phyloP scores from a whole-genome alignment of 1,284 basidiomycete genomes.

The Puccinia horiana region DNA sequence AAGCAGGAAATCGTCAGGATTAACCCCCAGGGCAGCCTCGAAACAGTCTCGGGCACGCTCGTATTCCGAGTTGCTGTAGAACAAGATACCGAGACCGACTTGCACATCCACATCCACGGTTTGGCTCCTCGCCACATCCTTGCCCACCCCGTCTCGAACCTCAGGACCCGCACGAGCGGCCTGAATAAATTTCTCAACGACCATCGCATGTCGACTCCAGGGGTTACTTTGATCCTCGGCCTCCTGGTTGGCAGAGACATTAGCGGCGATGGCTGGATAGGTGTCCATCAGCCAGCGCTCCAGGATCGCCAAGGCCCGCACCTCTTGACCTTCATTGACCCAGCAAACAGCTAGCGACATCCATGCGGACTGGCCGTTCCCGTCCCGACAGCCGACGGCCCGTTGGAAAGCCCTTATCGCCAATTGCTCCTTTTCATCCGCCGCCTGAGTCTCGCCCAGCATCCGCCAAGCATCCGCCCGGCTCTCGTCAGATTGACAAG shows the following conservation, averaged over 20 bases:
- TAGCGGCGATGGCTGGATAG: conserved; percentile 66
- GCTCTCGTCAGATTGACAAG: conserved; percentile 60
- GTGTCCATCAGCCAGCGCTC: conserved; percentile 80
- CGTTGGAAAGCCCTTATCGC: conserved; percentile 67
- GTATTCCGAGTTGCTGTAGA: conserved; percentile 80
- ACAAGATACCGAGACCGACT: conserved; percentile 86
- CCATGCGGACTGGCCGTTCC: conserved; percentile 62
- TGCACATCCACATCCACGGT: conserved; percentile 87
- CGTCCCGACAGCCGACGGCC: conserved; percentile 64
- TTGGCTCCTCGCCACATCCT: conserved; percentile 68
- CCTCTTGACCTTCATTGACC: conserved; percentile 91
- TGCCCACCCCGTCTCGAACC: conserved; percentile 63
- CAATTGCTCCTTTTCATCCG: conserved; percentile 77
- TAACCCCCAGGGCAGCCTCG: conserved; percentile 74
- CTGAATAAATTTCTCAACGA: conserved; percentile 76
- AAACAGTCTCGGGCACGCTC: conserved; percentile 87
- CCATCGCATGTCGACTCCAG: conserved; percentile 71
- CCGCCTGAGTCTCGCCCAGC: conserved; percentile 87
- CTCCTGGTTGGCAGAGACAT: conserved; percentile 56
- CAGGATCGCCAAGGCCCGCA: conserved; percentile 81
- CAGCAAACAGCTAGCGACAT: conserved; percentile 94
- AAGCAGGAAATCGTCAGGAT: conserved; percentile 86
- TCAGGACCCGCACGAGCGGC: conserved; percentile 74
- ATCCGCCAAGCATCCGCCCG: conserved; percentile 86
- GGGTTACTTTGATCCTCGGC: conserved; percentile 55